Evolutionary conservation across 495 filamentous ascomycete species (phyloP).

Genomic region (Penicillium waksmanii): DNA sequence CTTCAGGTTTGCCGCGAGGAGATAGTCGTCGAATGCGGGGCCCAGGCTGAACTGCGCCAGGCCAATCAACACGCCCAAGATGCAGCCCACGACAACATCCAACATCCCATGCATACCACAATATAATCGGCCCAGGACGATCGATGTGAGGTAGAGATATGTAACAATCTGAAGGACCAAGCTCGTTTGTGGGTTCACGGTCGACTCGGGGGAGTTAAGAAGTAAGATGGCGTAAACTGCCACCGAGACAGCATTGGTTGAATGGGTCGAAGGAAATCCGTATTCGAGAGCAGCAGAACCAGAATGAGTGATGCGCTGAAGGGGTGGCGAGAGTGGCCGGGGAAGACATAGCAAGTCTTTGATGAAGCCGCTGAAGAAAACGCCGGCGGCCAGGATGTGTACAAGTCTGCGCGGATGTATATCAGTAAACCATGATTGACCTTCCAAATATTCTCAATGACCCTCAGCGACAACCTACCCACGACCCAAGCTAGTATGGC

Average conservation of each 20-base stretch:
- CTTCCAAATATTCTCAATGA: not conserved
- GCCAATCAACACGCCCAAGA: constrained; percentile 70
- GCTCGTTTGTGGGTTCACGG: constrained; percentile 53
- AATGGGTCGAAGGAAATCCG: constrained; percentile 95
- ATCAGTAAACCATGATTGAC: constrained; percentile 14
- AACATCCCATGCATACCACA: constrained; percentile 99
- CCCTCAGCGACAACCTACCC: constrained; percentile 59
- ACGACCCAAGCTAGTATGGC: constrained; percentile 76
- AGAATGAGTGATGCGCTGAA: constrained; percentile 96
- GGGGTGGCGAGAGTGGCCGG: constrained; percentile 86
- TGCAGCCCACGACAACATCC: constrained; percentile 78
- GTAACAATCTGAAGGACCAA: constrained; percentile 65
- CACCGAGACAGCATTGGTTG: constrained; percentile 94
- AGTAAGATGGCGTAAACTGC: constrained; percentile 78
- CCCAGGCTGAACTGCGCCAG: constrained; percentile 74
- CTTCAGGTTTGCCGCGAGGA: constrained; percentile 51
- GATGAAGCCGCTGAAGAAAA: constrained; percentile 91
- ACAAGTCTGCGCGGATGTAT: constrained; percentile 62
- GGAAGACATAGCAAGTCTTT: constrained; percentile 97
- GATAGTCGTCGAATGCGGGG: constrained; percentile 65
- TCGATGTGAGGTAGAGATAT: constrained; percentile 87
- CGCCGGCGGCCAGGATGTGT: constrained; percentile 83
- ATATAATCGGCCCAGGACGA: constrained; percentile 87
- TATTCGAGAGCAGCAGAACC: constrained; percentile 94
- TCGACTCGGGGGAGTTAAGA: constrained; percentile 59